phyloP scores from a whole-genome alignment of 2,329 filamentous ascomycete genomes.

The Penicillium sumatraense region DNA sequence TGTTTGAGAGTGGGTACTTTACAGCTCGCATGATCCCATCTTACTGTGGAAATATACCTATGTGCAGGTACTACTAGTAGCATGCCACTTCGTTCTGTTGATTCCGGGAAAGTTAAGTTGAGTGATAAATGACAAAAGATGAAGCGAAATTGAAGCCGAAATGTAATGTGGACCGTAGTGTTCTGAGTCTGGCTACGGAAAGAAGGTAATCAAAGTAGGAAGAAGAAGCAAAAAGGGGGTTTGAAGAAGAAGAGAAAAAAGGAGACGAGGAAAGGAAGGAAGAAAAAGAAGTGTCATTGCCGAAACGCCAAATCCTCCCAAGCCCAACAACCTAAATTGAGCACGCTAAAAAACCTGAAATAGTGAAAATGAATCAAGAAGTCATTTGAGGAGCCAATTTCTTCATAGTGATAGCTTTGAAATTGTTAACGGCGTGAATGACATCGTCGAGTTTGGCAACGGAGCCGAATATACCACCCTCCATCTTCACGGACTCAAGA shows the following conservation, averaged over 20 bases:
- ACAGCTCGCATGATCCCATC: no score
- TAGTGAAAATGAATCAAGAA: conserved; percentile 17
- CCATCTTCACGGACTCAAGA: conserved; percentile 51
- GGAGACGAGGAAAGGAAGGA: background rate
- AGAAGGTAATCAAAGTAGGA: background rate
- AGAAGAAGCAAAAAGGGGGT: background rate
- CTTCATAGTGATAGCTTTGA: conserved; percentile 46
- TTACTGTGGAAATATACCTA: no score
- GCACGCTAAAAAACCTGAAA: conserved; percentile 16
- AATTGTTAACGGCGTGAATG: conserved; percentile 47
- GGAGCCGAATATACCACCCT: conserved; percentile 52
- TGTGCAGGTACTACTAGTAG: no score
- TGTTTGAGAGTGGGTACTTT: background rate
- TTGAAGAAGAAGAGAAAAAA: background rate
- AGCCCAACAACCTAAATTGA: conserved; percentile 13
- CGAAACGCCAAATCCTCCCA: conserved; percentile 8
- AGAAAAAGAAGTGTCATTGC: background rate
- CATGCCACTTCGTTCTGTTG: no score
- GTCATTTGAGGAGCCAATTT: conserved; percentile 48
- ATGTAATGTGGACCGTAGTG: background rate
- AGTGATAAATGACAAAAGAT: background rate
- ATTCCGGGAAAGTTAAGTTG: background rate
- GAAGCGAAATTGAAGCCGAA: background rate
- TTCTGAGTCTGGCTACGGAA: background rate
- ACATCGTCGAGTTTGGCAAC: conserved; percentile 45